Evolutionary conservation across 1,139 yeast species (phyloP), one percentile per base, ranked within the genome.

Genomic region (Meyerozyma carpophila): DNA sequence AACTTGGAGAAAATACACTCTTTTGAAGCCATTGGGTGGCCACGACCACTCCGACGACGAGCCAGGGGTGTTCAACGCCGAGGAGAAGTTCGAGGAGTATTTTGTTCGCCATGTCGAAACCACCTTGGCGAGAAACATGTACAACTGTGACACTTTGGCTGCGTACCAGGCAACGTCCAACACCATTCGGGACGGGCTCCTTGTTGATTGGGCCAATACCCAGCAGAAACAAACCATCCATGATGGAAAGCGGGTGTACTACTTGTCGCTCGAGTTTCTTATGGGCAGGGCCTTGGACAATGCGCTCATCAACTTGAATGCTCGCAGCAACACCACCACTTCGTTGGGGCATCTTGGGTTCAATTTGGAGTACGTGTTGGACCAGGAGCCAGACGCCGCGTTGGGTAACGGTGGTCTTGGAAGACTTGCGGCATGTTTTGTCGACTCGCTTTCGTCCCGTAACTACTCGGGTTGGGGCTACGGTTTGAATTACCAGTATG

Each of bases 271-370:
- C 54, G 97, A 91, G 66, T 91, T 89, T 62, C 72, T 91, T 52
- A 89, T 91, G 96, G 97, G 98, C 40, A 79, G 96, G 57, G 96
- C 97, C 41, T 75, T 91, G 77, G 97, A 91, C 66, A 91, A 90
- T 62, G 96, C 97, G 36, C 70, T 91, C 68, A 85, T 89, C 65
- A 91, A 91, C 64, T 75, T 87, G 57, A 63, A 66, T 44, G 61
- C 61, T 51, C 81, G 83, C 60, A 76, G 70, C 24, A 66, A 75
- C 44, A 76, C 86, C 39, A 55, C 60, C 13, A 65, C 63, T 11
- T 82, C 94, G 3, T 76, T 89, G 52, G 73, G 72, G 42, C 89
- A 86, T 43, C 75, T 90, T 53, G 97, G 97, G 8, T 91, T 91
- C 75, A 80, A 83, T 49, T 70, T 91, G 55, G 97, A 91, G 66